phyloP scores from a whole-genome alignment of 148 eudicot genomes.

The Persicaria maculosa region DNA sequence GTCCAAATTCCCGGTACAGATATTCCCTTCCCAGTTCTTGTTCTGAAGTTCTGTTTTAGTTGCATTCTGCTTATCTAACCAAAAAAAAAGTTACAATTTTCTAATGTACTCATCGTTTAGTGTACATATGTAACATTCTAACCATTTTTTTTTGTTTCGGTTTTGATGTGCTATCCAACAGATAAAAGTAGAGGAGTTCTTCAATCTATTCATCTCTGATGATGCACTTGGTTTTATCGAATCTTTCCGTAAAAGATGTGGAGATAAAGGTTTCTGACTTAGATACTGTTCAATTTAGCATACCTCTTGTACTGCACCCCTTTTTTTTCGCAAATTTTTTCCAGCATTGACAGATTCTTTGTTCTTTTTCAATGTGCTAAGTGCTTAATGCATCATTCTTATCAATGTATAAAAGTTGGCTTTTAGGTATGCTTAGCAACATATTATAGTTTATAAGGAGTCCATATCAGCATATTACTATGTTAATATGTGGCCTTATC shows the following conservation, averaged over 20 bases:
- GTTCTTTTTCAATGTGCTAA: not conserved
- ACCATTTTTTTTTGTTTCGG: not conserved
- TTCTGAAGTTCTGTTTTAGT: not conserved
- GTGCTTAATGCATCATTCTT: not conserved
- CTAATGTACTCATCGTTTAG: not conserved
- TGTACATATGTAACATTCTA: not conserved
- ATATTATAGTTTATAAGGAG: no score
- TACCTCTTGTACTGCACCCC: not conserved
- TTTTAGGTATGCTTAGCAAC: not conserved
- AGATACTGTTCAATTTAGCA: not conserved
- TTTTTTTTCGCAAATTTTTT: not conserved
- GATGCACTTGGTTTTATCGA: constrained; percentile 51
- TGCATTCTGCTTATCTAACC: not conserved
- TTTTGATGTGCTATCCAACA: constrained; percentile 20
- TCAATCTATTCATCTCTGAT: constrained; percentile 64
- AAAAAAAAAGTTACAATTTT: not conserved
- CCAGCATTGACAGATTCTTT: not conserved
- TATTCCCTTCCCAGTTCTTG: not conserved
- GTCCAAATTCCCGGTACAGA: constrained; percentile 69
- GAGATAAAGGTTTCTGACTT: constrained; percentile 63
- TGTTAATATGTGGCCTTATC: no score
- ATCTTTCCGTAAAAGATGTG: constrained; percentile 70
- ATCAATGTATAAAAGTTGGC: not conserved
- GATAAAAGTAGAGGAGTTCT: constrained; percentile 77
- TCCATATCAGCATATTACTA: no score